Conservation (phyloP, 495 filamentous ascomycete genomes). For the Beverwykella pulmonaria region DNA sequence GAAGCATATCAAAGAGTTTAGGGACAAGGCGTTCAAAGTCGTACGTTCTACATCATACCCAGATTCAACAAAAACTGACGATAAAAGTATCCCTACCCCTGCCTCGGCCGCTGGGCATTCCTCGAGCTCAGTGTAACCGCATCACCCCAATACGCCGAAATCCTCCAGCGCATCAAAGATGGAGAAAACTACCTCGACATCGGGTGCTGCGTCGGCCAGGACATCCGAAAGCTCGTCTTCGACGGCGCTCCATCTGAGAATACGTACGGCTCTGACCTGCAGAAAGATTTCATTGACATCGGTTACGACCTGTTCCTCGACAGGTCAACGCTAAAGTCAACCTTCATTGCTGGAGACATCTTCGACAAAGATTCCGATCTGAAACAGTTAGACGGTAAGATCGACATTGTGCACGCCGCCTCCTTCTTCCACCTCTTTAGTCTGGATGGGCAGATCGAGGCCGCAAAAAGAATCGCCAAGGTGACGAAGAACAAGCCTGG, state of each 20-base stretch:
- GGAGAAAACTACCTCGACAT: constrained; percentile 34
- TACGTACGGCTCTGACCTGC: constrained; percentile 37
- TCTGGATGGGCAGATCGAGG: constrained; percentile 18
- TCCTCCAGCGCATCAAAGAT: constrained; percentile 27
- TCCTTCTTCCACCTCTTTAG: constrained; percentile 35
- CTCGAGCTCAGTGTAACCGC: constrained; percentile 18
- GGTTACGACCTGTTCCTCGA: constrained; percentile 36
- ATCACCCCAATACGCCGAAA: constrained; percentile 22
- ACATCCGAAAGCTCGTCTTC: constrained; percentile 32
- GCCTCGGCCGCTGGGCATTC: constrained; percentile 29
- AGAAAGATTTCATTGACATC: constrained; percentile 32
- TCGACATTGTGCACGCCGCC: constrained; percentile 32
- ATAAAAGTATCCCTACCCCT: constrained; percentile 34
- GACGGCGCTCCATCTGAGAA: constrained; percentile 36
- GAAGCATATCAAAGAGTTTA: constrained; percentile 19
- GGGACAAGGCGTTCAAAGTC: constrained; percentile 28
- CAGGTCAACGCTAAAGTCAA: constrained; percentile 26
- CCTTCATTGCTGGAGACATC: constrained; percentile 32
- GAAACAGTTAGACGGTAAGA: constrained; percentile 23
- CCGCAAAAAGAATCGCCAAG: constrained; percentile 13
- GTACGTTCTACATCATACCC: constrained; percentile 3
- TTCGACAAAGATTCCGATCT: constrained; percentile 26
- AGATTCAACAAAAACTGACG: neutral
- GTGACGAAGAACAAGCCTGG: constrained; percentile 25
- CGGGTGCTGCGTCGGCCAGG: constrained; percentile 36